Percentiles rank a stretch among this genome's conserved stretches.
Conservation (phyloP, 2,329 filamentous ascomycete species). For the Drechmeria coniospora region DNA sequence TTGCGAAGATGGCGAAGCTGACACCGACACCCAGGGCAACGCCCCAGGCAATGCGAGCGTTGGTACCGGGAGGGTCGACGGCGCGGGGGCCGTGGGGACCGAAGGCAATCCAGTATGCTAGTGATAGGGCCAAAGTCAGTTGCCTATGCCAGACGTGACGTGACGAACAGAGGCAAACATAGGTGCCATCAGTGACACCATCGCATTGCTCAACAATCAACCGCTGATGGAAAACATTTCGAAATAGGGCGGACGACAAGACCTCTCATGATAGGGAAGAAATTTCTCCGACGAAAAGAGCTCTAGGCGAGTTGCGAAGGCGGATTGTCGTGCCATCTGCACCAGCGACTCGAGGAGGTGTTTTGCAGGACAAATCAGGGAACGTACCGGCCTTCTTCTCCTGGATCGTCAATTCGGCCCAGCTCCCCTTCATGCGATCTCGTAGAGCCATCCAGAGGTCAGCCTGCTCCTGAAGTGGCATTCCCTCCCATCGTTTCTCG, state of each 20-base stretch:
- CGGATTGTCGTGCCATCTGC: too few relatives aligned
- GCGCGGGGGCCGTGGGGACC: constrained; percentile 90
- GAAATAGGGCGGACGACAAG: too few relatives aligned
- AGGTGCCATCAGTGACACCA: too few relatives aligned
- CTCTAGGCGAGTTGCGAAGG: too few relatives aligned
- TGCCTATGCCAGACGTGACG: too few relatives aligned
- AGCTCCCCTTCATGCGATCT: constrained; percentile 97
- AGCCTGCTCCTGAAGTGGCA: constrained; percentile 97
- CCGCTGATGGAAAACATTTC: too few relatives aligned
- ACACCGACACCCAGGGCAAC: constrained; percentile 51
- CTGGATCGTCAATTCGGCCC: constrained; percentile 84
- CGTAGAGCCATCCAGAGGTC: constrained; percentile 97
- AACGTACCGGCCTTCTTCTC: constrained; percentile 97
- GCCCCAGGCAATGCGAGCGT: constrained; percentile 61
- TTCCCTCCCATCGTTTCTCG: constrained; percentile 97
- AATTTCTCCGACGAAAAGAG: too few relatives aligned
- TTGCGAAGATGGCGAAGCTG: constrained; percentile 56
- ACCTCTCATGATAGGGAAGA: too few relatives aligned
- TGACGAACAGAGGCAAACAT: too few relatives aligned
- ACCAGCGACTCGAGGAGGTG: constrained; percentile 14
- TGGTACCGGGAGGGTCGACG: constrained; percentile 67
- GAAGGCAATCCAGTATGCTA: constrained; percentile 98
- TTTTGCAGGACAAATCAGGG: constrained; percentile 12
- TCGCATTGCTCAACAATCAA: too few relatives aligned
- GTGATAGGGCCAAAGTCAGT: constrained; percentile 25